phyloP scores from a whole-genome alignment of 2,329 filamentous ascomycete species.

The Beauveria sp. region DNA sequence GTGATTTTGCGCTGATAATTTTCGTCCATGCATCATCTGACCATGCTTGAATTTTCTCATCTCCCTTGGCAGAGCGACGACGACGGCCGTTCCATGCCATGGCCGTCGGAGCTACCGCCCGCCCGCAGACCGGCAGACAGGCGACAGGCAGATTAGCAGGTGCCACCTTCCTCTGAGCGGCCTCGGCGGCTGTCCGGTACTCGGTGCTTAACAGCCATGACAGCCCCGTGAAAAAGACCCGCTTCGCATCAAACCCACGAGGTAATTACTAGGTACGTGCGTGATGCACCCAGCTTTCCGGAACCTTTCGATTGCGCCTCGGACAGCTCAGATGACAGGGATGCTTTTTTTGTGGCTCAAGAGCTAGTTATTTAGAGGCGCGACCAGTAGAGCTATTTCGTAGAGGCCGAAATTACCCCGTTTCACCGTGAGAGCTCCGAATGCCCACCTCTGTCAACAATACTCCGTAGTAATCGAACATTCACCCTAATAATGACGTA shows the following conservation, averaged over 20 bases:
- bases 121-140: neutral
- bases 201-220: neutral
- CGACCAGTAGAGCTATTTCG: too few species aligned
- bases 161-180: neutral
- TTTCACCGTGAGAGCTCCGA: too few species aligned
- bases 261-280: neutral
- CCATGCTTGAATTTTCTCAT: neutral
- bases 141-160: too few species aligned
- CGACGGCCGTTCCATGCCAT: neutral
- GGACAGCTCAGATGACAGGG: too few species aligned
- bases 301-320: neutral
- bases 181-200: neutral
- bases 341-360: too few species aligned
- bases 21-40: slow-evolving; percentile 3
- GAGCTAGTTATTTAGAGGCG: too few species aligned
- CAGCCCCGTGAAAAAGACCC: neutral
- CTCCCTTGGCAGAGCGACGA: neutral
- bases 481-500: too few species aligned
- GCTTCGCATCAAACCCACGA: neutral
- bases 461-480: too few species aligned
- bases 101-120: neutral
- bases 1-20: neutral
- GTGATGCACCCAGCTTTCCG: neutral
- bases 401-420: too few species aligned
- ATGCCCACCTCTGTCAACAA: too few species aligned